Evolutionary conservation across 2,329 filamentous ascomycete genomes (phyloP).

Genomic region (Leptographium galeiforme): DNA sequence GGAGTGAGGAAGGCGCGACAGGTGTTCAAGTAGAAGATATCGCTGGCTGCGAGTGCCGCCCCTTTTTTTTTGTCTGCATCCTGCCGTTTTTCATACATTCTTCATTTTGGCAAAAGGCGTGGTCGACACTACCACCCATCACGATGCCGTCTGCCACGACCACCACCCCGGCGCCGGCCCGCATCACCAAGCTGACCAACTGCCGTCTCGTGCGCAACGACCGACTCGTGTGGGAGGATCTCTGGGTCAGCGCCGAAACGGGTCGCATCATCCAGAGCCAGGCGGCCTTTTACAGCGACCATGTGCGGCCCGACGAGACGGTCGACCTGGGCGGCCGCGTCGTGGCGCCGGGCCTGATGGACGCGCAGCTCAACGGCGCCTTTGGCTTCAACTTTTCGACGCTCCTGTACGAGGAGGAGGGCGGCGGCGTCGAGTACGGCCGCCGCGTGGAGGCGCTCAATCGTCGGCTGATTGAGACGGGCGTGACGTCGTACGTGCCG

Average conservation of each 20-base stretch:
- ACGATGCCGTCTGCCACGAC: conserved; percentile 6
- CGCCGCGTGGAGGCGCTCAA: conserved; percentile 63
- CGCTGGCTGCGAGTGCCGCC: too few relatives aligned
- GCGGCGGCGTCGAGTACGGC: conserved; percentile 40
- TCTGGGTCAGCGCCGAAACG: conserved; percentile 75
- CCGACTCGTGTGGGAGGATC: conserved; percentile 57
- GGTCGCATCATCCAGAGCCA: conserved; percentile 71
- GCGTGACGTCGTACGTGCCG: conserved; percentile 78
- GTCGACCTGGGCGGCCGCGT: conserved; percentile 76
- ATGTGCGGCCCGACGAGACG: conserved; percentile 55
- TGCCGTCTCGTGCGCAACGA: conserved; percentile 62
- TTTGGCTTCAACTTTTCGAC: conserved; percentile 88
- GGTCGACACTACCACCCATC: neutral
- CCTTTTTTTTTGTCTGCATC: too few relatives aligned
- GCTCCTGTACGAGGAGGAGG: conserved; percentile 43
- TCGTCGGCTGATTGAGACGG: conserved; percentile 56
- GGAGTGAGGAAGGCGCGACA: too few relatives aligned
- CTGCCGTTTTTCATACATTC: too few relatives aligned
- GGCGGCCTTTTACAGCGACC: conserved; percentile 53
- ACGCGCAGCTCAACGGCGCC: conserved; percentile 83
- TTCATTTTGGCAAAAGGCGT: too few relatives aligned
- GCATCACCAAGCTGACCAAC: conserved; percentile 80
- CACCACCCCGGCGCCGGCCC: conserved; percentile 24
- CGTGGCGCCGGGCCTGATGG: conserved; percentile 74
- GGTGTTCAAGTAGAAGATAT: too few relatives aligned